Evolutionary conservation across 1,284 basidiomycete genomes (phyloP), one percentile per base, ranked within the genome.

Genomic region (Porphyrellus sp.): DNA sequence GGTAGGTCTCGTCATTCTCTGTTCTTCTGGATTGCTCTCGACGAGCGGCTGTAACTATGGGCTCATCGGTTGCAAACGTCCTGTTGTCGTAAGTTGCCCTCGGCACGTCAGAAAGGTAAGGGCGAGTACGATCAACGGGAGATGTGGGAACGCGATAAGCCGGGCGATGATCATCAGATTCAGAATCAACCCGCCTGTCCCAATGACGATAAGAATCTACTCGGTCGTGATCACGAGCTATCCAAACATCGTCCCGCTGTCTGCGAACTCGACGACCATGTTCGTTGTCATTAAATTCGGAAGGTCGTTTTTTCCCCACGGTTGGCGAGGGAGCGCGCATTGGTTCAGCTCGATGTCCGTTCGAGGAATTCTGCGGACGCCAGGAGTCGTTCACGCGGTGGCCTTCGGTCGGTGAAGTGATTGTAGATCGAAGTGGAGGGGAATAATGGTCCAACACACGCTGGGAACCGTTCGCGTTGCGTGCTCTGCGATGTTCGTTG

Each of bases 241-340:
- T 33, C 63, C 66, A 63, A 34, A 18, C 33, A 47, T 65, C 57
- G 33, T 23, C 48, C 39, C 65, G 63, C 13, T 49, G 58, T 50
- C 59, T 69, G 18, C 65, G 67, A 1, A 42, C 51, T 48, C 63
- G 61, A 31, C 53, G 56, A 30, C 38, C 42, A 41, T 53, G 25
- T 12, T 69, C 67, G 48, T 49, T 48, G 20, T 69, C 57, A 24
- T 25, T 38, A 8, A 48, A 45, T 31, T 65, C 67, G 7, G 31
- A 45, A 33, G 57, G 47, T 37, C 67, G 57, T 43, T 69, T 65
- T 39, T 38, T 64, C 31, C 59, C 62, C 3, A 23, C n/a, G 13
- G 20, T 49, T 8, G 65, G 65, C 2, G 63, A 56, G 30, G 28
- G 43, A 18, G 50, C 45, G 2, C 58, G 54, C 39, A 59, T 54